phyloP scores from a whole-genome alignment of 345 rosid species.

The Clarkia xantiana region DNA sequence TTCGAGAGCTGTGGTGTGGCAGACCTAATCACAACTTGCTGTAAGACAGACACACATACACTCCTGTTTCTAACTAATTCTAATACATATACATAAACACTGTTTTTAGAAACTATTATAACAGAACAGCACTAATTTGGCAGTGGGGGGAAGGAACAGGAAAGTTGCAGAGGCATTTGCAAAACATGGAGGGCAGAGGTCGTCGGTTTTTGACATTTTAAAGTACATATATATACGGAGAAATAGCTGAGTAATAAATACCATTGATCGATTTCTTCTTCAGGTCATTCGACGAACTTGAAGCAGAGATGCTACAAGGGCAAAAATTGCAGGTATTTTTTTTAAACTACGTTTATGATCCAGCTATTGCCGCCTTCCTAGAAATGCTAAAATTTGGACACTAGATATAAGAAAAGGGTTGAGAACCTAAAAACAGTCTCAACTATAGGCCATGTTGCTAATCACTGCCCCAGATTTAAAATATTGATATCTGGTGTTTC shows the following conservation, averaged over 20 bases:
- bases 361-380: too few relatives aligned
- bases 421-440: too few relatives aligned
- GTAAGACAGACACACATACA: slow-evolving; percentile 23
- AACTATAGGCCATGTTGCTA: too few relatives aligned
- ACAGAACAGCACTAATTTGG: neutral
- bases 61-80: neutral
- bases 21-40: slow-evolving; percentile 83
- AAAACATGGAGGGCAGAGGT: slow-evolving; percentile 71
- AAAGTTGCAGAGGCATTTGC: slow-evolving; percentile 90
- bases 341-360: neutral
- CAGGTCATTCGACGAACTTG: slow-evolving; percentile 96
- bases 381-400: too few relatives aligned
- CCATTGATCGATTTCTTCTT: slow-evolving; percentile 6
- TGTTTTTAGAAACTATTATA: neutral
- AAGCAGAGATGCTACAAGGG: slow-evolving; percentile 86
- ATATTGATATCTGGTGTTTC: too few relatives aligned
- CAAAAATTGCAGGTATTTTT: slow-evolving; percentile 77
- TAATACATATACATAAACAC: too few relatives aligned
- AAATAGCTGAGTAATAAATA: neutral
- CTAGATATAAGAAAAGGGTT: too few relatives aligned
- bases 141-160: slow-evolving; percentile 15
- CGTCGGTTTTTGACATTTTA: too few relatives aligned
- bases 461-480: too few relatives aligned
- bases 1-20: slow-evolving; percentile 97
- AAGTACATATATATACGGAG: neutral